Base-by-base conservation (phyloP, 352 stramenopile species). In the Albugo candida region DNA sequence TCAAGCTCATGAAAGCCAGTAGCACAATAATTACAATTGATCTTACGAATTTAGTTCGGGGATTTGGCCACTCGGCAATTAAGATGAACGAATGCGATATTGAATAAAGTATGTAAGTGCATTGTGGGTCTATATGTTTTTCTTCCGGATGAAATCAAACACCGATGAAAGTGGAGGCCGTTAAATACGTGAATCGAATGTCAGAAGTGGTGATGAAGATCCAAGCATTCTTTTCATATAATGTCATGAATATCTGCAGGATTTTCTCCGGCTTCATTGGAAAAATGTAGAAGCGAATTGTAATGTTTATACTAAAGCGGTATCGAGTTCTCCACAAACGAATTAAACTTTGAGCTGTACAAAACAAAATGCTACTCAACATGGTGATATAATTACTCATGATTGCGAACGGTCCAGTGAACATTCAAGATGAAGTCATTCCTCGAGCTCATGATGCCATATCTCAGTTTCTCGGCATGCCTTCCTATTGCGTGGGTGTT, bases 211-310 rank as follows among this genome's bases (percentile, higher is more conserved):
- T 87, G 19, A 72, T 85, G 19, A 69, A 54, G 10, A 53, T 84
- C 11, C 78, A 92, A 47, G 79, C 84, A 36, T 60, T 68, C 50
- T 84, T 88, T 55, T 60, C 78, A 74, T 92, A 51, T 75, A 88
- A 60, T 92, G 88, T 48, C 75, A 76, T 16, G 65, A 74, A 19
- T 87, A 84, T 47, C 44, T 92, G 41, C 34, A 66, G 45, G 63
- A 69, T 49, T 86, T 79, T 49, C 52, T 84, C 14, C 49, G 51
- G 19, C 52, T 84, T 11, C 86, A 83, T 40, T 86, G 71, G 71
- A 67, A 67, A 34, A 49, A 76, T 0, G 48, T 81, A 19, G 55
- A 55, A 8, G 47, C 55, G 1, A 67, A 64, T 16, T 48, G 54
- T 36, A 47, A 38, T 52, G 12, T 24, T 51, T 44, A 21, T 19